Conservation (phyloP, 2,329 filamentous ascomycete genomes). For the Cytospora schulzeri region DNA sequence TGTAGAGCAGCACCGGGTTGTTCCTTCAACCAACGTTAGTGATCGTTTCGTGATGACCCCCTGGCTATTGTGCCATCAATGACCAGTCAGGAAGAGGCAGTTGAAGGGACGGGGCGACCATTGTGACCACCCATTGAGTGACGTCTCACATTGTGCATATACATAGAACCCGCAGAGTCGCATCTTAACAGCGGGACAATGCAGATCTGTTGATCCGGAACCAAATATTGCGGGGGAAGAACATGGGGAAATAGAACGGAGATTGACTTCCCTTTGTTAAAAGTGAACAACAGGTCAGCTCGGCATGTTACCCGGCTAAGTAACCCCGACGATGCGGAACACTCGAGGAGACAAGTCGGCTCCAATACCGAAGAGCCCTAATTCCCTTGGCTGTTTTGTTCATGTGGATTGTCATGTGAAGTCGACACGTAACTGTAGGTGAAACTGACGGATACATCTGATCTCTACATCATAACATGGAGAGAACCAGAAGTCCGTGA, state of each 20-base stretch:
- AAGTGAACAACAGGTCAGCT: neutral
- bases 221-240: neutral
- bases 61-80: constrained; percentile 19
- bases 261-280: neutral
- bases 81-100: neutral
- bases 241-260: neutral
- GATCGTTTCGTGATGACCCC: constrained; percentile 11
- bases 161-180: neutral
- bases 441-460: neutral
- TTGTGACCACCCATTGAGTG: neutral
- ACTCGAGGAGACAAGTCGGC: neutral
- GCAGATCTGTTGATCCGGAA: neutral
- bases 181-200: neutral
- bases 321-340: neutral
- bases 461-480: neutral
- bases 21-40: neutral
- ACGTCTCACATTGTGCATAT: neutral
- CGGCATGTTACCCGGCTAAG: neutral
- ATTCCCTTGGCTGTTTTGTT: neutral
- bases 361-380: too few relatives aligned
- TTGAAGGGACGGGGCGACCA: neutral
- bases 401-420: neutral
- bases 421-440: neutral
- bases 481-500: neutral
- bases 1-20: neutral